phyloP scores from a whole-genome alignment of 257 asterid species.

The Prunella vulgaris region DNA sequence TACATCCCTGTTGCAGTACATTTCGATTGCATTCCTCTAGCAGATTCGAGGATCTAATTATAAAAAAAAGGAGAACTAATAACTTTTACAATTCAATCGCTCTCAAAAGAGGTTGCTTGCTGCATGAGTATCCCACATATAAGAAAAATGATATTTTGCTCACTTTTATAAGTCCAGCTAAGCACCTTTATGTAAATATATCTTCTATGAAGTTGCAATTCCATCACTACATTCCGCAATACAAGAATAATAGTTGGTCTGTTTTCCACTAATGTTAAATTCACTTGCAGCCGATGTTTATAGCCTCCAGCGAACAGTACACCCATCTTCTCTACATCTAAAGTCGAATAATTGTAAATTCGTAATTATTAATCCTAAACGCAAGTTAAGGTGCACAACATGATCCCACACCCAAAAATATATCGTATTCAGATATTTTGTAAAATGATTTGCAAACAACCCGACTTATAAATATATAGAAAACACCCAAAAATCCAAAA shows the following conservation, averaged over 20 bases:
- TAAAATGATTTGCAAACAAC: conserved; percentile 4
- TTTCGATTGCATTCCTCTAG: conserved; percentile 16
- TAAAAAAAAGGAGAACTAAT: not conserved
- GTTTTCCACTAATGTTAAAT: not conserved
- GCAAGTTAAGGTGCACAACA: not conserved
- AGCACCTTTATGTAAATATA: conserved; percentile 21
- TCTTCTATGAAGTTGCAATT: not conserved
- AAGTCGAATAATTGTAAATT: not conserved
- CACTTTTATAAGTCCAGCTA: conserved; percentile 26
- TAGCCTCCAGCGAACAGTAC: not conserved
- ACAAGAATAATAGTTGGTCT: not conserved
- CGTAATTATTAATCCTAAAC: not conserved
- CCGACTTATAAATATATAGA: not conserved
- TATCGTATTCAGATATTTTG: not conserved
- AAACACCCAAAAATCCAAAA: conserved; percentile 3
- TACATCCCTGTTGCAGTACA: not conserved
- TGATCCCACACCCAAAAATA: not conserved
- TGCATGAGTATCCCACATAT: conserved; percentile 28
- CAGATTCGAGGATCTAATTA: conserved; percentile 23
- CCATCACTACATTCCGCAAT: conserved; percentile 18
- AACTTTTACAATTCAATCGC: conserved; percentile 2
- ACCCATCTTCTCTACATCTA: conserved; percentile 3
- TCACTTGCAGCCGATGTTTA: conserved; percentile 5
- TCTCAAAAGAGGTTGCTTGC: conserved; percentile 14
- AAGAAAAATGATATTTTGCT: conserved; percentile 21